Conservation (phyloP, 768 basidiomycete species). For the Termitomyces sp. region DNA sequence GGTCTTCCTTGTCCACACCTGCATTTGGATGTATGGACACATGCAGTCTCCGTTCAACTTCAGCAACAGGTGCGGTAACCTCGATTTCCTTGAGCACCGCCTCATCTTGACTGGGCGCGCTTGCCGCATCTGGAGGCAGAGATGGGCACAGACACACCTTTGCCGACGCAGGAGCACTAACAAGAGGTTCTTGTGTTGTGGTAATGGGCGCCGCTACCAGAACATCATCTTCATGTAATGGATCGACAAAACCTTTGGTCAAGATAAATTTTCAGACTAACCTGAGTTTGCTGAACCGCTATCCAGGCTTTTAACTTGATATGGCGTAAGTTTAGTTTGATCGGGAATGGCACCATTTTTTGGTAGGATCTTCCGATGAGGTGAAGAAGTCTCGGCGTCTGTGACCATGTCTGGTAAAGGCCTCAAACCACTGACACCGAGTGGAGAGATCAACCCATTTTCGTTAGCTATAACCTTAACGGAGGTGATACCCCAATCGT, state of each 20-base stretch:
- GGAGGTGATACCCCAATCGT: conserved; percentile 77
- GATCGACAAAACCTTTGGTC: conserved; percentile 1
- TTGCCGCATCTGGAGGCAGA: conserved; percentile 14
- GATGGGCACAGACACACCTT: conserved; percentile 14
- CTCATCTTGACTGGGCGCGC: neutral
- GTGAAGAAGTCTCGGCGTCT: conserved; percentile 15
- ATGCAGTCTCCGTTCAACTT: conserved; percentile 15
- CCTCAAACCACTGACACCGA: conserved; percentile 57
- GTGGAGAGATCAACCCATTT: conserved; percentile 56
- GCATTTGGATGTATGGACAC: conserved; percentile 15
- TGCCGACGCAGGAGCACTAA: conserved; percentile 8
- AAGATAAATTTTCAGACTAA: conserved; percentile 1
- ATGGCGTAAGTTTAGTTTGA: neutral
- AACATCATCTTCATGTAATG: conserved; percentile 1
- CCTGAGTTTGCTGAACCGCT: neutral
- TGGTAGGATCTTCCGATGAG: neutral
- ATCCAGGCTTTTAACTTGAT: neutral
- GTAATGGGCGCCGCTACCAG: conserved; percentile 3
- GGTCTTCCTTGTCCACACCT: conserved; percentile 8
- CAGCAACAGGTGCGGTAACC: no score
- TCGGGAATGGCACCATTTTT: neutral
- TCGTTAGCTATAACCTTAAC: conserved; percentile 22
- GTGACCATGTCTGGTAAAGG: conserved; percentile 46
- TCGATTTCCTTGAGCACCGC: neutral
- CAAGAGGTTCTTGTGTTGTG: conserved; percentile 9